These are phyloP conservation scores for Kluyveromyces wickerhamii DNA, from an alignment of 805 yeast genomes.

Conservation along the genomic window DNA sequence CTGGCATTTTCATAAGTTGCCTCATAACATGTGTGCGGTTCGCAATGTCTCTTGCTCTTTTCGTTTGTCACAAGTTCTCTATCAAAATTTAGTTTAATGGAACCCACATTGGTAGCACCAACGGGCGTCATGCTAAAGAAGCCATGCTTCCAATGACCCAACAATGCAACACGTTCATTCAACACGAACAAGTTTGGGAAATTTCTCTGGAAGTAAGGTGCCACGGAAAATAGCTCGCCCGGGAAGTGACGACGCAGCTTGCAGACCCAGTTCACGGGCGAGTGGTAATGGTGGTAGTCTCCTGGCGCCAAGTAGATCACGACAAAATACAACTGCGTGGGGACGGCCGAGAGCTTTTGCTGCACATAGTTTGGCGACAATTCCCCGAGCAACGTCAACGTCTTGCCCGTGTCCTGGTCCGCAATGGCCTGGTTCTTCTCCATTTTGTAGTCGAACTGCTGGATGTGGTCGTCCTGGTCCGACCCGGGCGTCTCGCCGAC, in stretches of 20 bases:
- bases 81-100: conserved; percentile 86
- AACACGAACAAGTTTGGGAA: conserved; percentile 80
- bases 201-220: conserved; percentile 90
- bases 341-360: conserved; percentile 12
- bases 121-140: conserved; percentile 98
- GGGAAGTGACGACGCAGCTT: conserved; percentile 89
- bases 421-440: conserved; percentile 40
- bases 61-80: conserved; percentile 81
- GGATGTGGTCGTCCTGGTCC: conserved; percentile 33
- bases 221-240: conserved; percentile 92
- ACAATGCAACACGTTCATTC: conserved; percentile 89
- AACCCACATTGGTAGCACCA: conserved; percentile 98
- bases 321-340: conserved; percentile 66
- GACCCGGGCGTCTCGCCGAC: conserved; percentile 43
- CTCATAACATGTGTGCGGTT: conserved; percentile 82
- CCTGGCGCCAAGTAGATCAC: conserved; percentile 97
- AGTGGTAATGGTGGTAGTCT: conserved; percentile 94
- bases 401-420: conserved; percentile 24
- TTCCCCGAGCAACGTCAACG: conserved; percentile 34
- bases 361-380: conserved; percentile 18
- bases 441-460: conserved; percentile 42
- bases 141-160: conserved; percentile 96
- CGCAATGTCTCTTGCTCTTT: conserved; percentile 37
- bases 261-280: conserved; percentile 95
- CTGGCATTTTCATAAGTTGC: conserved; percentile 85